Evolutionary conservation across 2,329 filamentous ascomycete genomes (phyloP).

Genomic region (Anthostomella pinea): DNA sequence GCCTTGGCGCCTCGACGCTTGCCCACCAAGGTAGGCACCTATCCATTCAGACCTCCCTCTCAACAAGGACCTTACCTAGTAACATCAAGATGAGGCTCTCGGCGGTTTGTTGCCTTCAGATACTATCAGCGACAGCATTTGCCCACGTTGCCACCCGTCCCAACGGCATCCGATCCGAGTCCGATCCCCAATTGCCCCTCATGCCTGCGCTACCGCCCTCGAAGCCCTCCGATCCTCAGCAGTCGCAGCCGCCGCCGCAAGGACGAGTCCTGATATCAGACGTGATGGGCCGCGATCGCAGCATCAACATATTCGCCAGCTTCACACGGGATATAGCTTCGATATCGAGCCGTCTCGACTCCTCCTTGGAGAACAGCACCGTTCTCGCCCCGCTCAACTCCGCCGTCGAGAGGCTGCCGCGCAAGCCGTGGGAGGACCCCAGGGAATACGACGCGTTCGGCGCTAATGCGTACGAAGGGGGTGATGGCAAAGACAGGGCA

Average conservation of each 20-base stretch:
- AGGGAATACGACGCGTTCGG: constrained; percentile 69
- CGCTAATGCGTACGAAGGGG: constrained; percentile 70
- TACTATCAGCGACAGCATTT: constrained; percentile 19
- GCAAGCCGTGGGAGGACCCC: constrained; percentile 83
- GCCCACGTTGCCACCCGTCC: constrained; percentile 20
- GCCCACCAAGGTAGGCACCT: too few species aligned
- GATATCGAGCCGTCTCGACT: constrained; percentile 67
- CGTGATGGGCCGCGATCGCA: constrained; percentile 74
- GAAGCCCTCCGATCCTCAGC: constrained; percentile 10
- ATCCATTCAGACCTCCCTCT: too few species aligned
- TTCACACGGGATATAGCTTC: constrained; percentile 72
- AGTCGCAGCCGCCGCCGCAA: constrained; percentile 24
- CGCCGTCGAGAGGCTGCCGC: constrained; percentile 71
- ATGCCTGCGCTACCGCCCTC: constrained; percentile 18
- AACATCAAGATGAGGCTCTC: constrained; percentile 20
- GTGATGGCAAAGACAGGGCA: constrained; percentile 72
- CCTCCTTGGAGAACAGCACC: constrained; percentile 68
- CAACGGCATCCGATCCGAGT: constrained; percentile 18
- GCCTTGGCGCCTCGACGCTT: too few species aligned
- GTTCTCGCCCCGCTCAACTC: constrained; percentile 85
- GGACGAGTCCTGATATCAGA: constrained; percentile 72
- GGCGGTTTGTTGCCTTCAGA: constrained; percentile 11
- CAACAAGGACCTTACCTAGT: constrained; percentile 1
- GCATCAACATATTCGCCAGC: constrained; percentile 80
- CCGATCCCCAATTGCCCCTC: constrained; percentile 29